These are phyloP conservation scores for Pleodorina starrii DNA, from an alignment of 139 green algal species.

Conservation along the genomic window DNA sequence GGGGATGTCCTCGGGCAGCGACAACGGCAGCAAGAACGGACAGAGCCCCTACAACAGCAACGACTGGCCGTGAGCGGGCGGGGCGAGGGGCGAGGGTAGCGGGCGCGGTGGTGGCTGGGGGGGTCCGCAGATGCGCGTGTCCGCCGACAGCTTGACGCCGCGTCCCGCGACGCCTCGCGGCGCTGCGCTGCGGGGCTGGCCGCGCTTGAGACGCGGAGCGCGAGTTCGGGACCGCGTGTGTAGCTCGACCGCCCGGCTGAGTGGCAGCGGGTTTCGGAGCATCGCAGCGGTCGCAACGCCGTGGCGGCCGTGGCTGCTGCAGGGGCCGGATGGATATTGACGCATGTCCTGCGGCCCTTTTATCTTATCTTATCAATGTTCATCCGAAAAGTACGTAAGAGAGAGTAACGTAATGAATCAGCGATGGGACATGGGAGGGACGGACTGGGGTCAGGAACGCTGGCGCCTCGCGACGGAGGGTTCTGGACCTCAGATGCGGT, in stretches of 20 bases:
- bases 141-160: background rate
- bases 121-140: background rate
- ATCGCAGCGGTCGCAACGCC: too few relatives aligned
- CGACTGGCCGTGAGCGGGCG: constrained; percentile 37
- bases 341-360: too few relatives aligned
- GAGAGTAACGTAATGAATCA: too few relatives aligned
- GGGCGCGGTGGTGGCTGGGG: background rate
- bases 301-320: too few relatives aligned
- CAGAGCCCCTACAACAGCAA: constrained; percentile 48
- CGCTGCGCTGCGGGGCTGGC: background rate
- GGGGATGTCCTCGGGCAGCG: background rate
- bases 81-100: background rate
- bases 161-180: background rate
- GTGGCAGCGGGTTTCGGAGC: too few relatives aligned
- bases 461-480: too few relatives aligned
- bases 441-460: background rate
- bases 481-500: background rate
- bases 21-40: background rate
- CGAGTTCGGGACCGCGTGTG: background rate
- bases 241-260: background rate
- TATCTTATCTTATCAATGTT: too few relatives aligned
- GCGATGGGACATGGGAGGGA: too few relatives aligned
- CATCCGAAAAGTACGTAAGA: too few relatives aligned
- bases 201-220: background rate
- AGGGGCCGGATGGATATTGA: too few relatives aligned